phyloP scores from a whole-genome alignment of 257 asterid genomes.

The Jacaranda copaia region DNA sequence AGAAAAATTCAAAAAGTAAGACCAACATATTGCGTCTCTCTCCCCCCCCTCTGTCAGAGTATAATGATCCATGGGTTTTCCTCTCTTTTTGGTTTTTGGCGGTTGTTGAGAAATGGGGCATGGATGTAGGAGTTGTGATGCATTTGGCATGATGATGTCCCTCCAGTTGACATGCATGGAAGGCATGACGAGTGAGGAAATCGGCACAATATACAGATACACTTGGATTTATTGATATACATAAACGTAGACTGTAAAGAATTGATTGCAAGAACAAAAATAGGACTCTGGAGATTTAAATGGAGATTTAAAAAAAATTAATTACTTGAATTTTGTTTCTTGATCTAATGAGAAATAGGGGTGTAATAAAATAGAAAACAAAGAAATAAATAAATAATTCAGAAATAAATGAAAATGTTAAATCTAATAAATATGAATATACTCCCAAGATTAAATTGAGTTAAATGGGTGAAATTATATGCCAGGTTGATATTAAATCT shows the following conservation, averaged over 20 bases:
- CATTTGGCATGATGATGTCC: constrained; percentile 24
- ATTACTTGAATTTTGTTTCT: too few relatives aligned
- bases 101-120: background rate
- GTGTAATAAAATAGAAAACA: background rate
- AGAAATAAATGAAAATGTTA: too few relatives aligned
- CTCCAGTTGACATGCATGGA: constrained; percentile 33
- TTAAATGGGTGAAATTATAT: too few relatives aligned
- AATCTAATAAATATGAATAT: too few relatives aligned
- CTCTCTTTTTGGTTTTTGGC: background rate
- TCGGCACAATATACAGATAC: constrained; percentile 2
- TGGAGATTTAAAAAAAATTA: background rate
- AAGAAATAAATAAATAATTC: background rate
- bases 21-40: too few relatives aligned
- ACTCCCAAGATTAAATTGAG: background rate
- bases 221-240: background rate
- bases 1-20: background rate
- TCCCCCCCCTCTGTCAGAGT: background rate
- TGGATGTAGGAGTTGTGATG: constrained; percentile 33
- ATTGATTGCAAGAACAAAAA: constrained; percentile 27
- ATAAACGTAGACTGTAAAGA: constrained; percentile 3
- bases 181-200: constrained; percentile 33
- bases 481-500: too few relatives aligned
- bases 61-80: background rate
- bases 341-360: too few relatives aligned
- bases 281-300: background rate